Conservation (phyloP, 768 basidiomycete genomes). For the Pholiota microspora region DNA sequence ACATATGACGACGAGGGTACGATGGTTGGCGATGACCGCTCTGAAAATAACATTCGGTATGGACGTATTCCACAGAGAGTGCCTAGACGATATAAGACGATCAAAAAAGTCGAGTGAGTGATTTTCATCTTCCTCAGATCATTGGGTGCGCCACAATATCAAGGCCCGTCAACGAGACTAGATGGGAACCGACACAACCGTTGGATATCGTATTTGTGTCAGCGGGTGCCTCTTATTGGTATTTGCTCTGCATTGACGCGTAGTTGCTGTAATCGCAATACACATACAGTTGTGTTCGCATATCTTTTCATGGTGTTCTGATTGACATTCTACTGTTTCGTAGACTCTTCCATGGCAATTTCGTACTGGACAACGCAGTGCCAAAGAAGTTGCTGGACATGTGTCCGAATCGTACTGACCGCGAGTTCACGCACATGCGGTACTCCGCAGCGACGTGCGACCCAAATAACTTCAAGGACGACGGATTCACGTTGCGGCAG, state of each 20-base stretch:
- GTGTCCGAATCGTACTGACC: constrained; percentile 72
- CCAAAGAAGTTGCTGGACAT: constrained; percentile 89
- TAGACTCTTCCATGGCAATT: constrained; percentile 88
- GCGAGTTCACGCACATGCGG: constrained; percentile 95
- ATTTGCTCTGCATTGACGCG: no score
- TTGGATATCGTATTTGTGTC: no score
- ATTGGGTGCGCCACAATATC: no score
- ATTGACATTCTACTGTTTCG: no score
- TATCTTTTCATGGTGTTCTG: no score
- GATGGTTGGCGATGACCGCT: constrained; percentile 17
- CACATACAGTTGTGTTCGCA: no score
- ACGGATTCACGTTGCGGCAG: constrained; percentile 86
- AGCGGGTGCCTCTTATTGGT: no score
- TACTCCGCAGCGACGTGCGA: constrained; percentile 96
- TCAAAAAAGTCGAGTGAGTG: constrained; percentile 83
- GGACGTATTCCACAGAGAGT: constrained; percentile 91
- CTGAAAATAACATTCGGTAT: constrained; percentile 71
- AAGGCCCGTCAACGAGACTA: no score
- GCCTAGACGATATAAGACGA: constrained; percentile 87
- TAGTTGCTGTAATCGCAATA: no score
- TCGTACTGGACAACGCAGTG: constrained; percentile 87
- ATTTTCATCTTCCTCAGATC: no score
- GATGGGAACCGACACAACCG: no score
- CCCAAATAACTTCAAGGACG: constrained; percentile 84
- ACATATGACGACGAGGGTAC: constrained; percentile 37